Percentiles rank a stretch among this genome's conserved stretches.
These are phyloP conservation scores for Monosporascus sp. DNA, from an alignment of 2,329 filamentous ascomycete species.

Conservation along the genomic window DNA sequence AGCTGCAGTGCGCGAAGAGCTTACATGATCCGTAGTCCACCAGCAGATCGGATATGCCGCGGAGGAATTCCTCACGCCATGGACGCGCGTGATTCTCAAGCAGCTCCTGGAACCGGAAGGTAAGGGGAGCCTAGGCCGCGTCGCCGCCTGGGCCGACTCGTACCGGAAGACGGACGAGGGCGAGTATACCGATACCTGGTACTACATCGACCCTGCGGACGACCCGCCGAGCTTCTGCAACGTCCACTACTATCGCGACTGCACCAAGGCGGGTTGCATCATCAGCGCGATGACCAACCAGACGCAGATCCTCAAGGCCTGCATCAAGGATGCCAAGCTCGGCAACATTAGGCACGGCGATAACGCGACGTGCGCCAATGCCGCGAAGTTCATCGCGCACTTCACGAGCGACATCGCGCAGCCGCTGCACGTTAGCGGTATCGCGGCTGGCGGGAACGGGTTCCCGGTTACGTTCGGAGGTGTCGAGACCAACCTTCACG, in stretches of 20 bases:
- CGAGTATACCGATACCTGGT: constrained; percentile 29
- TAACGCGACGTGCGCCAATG: constrained; percentile 13
- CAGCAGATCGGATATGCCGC: constrained; percentile 16
- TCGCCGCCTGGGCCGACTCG: constrained; percentile 35
- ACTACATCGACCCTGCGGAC: constrained; percentile 38
- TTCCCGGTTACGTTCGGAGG: constrained; percentile 40
- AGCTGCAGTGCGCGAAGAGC: background rate
- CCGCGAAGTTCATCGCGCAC: constrained; percentile 30
- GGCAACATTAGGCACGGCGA: constrained; percentile 11
- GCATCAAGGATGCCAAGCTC: constrained; percentile 10
- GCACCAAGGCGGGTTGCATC: constrained; percentile 25
- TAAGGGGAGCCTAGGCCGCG: constrained; percentile 27
- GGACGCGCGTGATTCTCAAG: constrained; percentile 21
- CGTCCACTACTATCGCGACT: constrained; percentile 32
- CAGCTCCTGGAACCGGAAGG: constrained; percentile 25
- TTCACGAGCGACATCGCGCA: constrained; percentile 43
- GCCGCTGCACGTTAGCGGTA: constrained; percentile 34
- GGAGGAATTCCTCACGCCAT: constrained; percentile 14
- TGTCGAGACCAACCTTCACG: constrained; percentile 40
- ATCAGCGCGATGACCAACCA: constrained; percentile 20
- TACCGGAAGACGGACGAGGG: constrained; percentile 30
- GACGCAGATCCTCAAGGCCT: constrained; percentile 15
- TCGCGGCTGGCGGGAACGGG: constrained; percentile 40
- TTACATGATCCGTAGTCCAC: constrained; percentile 7
- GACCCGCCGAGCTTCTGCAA: constrained; percentile 30